Conservation (phyloP, 1,284 basidiomycete species). For the Ceratobasidium sp. region DNA sequence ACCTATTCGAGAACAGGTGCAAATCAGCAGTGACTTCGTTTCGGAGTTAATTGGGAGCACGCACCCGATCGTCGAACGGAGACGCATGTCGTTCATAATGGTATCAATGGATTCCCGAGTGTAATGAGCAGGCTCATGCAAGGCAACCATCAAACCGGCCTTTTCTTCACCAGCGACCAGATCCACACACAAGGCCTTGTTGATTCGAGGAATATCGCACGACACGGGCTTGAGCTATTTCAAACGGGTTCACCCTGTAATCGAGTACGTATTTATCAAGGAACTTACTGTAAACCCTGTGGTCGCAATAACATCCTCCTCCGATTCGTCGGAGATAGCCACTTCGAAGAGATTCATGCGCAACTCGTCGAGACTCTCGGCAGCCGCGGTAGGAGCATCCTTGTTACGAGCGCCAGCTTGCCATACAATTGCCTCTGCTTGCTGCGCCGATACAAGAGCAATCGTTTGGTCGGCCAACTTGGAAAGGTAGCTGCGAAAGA, state of each 20-base stretch:
- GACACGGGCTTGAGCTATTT: not conserved
- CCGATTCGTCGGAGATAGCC: conserved; percentile 17
- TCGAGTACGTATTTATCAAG: not conserved
- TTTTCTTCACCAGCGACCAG: conserved; percentile 37
- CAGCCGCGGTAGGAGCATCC: not conserved
- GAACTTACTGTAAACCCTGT: conserved; percentile 28
- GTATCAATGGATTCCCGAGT: not conserved
- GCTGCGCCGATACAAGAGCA: conserved; percentile 44
- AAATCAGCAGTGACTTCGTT: not conserved
- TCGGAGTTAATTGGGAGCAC: not conserved
- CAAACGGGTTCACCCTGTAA: not conserved
- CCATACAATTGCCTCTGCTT: conserved; percentile 47
- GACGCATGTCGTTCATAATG: not conserved
- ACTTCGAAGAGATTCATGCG: conserved; percentile 41
- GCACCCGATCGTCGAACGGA: conserved; percentile 5
- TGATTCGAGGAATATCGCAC: not conserved
- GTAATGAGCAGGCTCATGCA: conserved; percentile 1
- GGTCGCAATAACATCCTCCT: conserved; percentile 32
- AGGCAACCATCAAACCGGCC: conserved; percentile 1
- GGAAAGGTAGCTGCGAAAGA: conserved; percentile 46
- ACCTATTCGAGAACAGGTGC: not conserved
- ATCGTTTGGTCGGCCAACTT: conserved; percentile 49
- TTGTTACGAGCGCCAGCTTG: conserved; percentile 3
- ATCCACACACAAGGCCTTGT: not conserved
- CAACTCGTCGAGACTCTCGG: conserved; percentile 20